Conservation (phyloP, 257 asterid species). For the Nicotiana sylvestris region DNA sequence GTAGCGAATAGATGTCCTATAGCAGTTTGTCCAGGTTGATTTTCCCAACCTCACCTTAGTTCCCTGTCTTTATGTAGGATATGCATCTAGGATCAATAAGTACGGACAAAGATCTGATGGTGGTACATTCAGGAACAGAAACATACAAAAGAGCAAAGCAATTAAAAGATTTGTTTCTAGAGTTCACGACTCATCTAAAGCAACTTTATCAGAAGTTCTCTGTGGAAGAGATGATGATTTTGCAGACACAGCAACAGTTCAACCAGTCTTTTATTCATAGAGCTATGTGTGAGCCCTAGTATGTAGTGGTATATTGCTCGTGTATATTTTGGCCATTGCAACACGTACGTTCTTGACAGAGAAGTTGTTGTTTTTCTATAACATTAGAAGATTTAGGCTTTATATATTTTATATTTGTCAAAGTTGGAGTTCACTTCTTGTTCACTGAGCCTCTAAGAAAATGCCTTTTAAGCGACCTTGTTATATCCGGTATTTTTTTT, state of each 20-base stretch:
- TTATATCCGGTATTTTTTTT: neutral
- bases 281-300: neutral
- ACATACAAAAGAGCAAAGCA: slow-evolving; percentile 23
- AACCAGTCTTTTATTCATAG: neutral
- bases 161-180: slow-evolving; percentile 17
- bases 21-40: neutral
- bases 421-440: neutral
- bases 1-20: neutral
- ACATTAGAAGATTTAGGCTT: neutral
- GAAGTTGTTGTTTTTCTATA: neutral
- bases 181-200: slow-evolving; percentile 18
- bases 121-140: slow-evolving; percentile 27
- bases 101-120: slow-evolving; percentile 11
- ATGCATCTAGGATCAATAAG: neutral
- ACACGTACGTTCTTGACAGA: neutral
- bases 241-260: slow-evolving; percentile 6
- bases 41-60: neutral
- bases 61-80: slow-evolving; percentile 11
- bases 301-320: neutral
- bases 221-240: slow-evolving; percentile 18
- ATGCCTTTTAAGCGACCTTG: neutral
- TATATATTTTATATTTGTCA: neutral
- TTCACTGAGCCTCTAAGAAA: neutral
- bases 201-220: slow-evolving; percentile 16
- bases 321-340: neutral